Evolutionary conservation across 257 asterid genomes (phyloP).

Genomic region (Henckelia pumila): DNA sequence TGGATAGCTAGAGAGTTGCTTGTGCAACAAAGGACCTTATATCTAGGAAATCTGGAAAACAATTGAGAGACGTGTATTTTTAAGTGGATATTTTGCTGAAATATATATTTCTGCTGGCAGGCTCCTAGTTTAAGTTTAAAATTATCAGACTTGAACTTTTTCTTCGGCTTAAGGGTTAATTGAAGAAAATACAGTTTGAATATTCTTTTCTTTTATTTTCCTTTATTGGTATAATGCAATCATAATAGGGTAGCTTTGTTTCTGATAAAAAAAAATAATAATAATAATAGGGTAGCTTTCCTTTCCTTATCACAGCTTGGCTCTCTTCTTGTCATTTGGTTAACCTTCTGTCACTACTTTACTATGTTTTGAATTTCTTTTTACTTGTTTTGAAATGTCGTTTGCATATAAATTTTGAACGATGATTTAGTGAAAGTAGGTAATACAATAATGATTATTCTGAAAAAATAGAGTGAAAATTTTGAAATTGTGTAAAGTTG

Average conservation of each 20-base stretch:
- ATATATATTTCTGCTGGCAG: neutral
- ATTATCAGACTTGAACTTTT: neutral
- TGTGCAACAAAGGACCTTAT: neutral
- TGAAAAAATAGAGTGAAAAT: neutral
- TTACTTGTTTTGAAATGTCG: neutral
- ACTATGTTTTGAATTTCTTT: too few species aligned
- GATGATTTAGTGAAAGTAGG: neutral
- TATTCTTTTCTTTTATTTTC: too few species aligned
- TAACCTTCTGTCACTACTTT: neutral
- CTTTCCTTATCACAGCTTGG: neutral
- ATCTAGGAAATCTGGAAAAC: too few species aligned
- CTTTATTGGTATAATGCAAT: too few species aligned
- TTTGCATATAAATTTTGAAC: neutral
- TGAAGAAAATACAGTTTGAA: neutral
- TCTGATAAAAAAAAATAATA: too few species aligned
- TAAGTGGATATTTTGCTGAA: neutral
- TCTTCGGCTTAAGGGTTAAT: conserved; percentile 2
- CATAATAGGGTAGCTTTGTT: neutral
- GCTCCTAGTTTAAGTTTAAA: conserved; percentile 10
- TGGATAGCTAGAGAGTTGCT: conserved; percentile 16
- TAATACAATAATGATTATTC: too few species aligned
- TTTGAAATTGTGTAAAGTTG: neutral
- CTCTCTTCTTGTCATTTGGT: neutral
- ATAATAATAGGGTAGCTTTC: neutral
- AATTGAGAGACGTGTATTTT: too few species aligned